phyloP scores from a whole-genome alignment of 495 filamentous ascomycete genomes.

The Cryomyces minteri region DNA sequence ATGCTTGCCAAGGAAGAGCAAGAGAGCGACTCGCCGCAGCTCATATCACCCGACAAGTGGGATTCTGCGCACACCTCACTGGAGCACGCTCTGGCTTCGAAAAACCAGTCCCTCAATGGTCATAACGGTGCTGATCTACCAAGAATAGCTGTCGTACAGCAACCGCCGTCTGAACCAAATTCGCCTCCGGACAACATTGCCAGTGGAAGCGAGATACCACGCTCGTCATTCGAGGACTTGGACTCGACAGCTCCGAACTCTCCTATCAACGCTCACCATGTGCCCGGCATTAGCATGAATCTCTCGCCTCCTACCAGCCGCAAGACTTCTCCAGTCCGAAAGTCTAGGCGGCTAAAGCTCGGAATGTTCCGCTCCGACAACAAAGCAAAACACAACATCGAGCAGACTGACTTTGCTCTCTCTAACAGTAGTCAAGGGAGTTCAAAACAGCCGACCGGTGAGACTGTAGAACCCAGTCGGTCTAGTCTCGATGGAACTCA shows the following conservation, averaged over 20 bases:
- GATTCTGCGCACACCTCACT: slow-evolving; percentile 6
- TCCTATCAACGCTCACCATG: slow-evolving; percentile 3
- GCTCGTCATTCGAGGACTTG: slow-evolving; percentile 11
- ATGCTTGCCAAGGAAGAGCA: slow-evolving; percentile 26
- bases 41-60: slow-evolving; percentile 20
- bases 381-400: too few relatives aligned
- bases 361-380: slow-evolving; percentile 13
- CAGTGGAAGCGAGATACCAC: too few relatives aligned
- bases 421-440: background rate
- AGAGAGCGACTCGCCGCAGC: slow-evolving; percentile 1
- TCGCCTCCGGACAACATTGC: too few relatives aligned
- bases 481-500: background rate
- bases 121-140: background rate
- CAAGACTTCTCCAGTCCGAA: slow-evolving; percentile 4
- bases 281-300: slow-evolving; percentile 9
- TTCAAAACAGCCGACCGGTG: background rate
- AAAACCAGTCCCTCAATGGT: background rate
- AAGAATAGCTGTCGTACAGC: background rate
- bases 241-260: slow-evolving; percentile 13
- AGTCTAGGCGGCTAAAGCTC: slow-evolving; percentile 11
- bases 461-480: background rate
- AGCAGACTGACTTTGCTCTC: too few relatives aligned
- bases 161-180: background rate
- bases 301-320: slow-evolving; percentile 11
- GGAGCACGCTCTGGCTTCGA: background rate